Evolutionary conservation across 1,284 basidiomycete genomes (phyloP).

Genomic region (Phellopilus nigrolimitatus): DNA sequence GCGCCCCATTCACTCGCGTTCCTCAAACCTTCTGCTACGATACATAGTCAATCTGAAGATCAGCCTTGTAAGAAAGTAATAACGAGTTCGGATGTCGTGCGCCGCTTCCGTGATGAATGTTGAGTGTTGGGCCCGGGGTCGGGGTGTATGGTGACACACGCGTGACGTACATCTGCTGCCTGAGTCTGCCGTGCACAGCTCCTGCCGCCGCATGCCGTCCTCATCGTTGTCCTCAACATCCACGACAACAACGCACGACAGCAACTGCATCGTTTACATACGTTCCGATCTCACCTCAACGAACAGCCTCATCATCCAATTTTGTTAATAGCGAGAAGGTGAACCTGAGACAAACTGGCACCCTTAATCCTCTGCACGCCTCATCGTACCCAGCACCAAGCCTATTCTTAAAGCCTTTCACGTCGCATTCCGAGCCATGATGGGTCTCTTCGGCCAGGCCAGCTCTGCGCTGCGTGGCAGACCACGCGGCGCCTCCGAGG

Average conservation of each 20-base stretch:
- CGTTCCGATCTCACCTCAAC: not conserved
- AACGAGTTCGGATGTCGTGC: too few species aligned
- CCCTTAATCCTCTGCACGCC: not conserved
- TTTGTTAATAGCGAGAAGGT: not conserved
- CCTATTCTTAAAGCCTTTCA: not conserved
- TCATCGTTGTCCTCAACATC: not conserved
- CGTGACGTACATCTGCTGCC: conserved; percentile 2
- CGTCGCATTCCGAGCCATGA: conserved; percentile 42
- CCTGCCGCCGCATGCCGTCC: not conserved
- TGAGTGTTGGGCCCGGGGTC: too few species aligned
- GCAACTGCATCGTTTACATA: not conserved
- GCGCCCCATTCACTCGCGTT: too few species aligned
- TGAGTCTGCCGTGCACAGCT: not conserved
- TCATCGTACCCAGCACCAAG: not conserved
- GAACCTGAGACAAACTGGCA: not conserved
- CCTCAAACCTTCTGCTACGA: too few species aligned
- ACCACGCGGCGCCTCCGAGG: conserved; percentile 48
- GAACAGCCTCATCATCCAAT: not conserved
- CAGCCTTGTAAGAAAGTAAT: too few species aligned
- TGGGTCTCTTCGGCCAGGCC: conserved; percentile 72
- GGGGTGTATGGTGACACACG: too few species aligned
- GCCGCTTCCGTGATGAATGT: too few species aligned
- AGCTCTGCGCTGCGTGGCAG: conserved; percentile 53
- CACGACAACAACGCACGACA: not conserved
- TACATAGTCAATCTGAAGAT: too few species aligned